These are phyloP conservation scores for Fallopia convolvulus DNA, from an alignment of 148 eudicot genomes.

Conservation along the genomic window DNA sequence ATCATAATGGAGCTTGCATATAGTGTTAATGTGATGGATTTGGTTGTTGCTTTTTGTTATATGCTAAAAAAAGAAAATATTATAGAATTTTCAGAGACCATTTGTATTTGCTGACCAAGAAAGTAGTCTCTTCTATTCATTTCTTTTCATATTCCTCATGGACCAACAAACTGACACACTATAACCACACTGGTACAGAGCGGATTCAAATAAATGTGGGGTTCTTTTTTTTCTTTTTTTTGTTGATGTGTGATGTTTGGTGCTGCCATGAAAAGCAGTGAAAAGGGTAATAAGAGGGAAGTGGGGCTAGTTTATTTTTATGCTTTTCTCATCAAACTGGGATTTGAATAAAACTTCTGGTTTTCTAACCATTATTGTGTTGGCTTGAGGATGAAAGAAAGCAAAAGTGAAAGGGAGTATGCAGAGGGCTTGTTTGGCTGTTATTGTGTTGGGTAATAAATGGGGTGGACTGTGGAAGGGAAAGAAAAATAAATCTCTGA, in stretches of 20 bases:
- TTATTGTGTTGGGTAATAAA: neutral
- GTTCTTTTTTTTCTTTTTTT: neutral
- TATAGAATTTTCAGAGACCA: constrained; percentile 1
- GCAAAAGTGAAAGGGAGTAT: constrained; percentile 1
- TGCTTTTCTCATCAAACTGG: constrained; percentile 4
- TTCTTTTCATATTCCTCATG: constrained; percentile 1
- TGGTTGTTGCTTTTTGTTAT: neutral
- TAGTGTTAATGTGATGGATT: neutral
- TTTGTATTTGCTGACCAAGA: constrained; percentile 3
- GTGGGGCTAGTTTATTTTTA: neutral
- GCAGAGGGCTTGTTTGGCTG: neutral
- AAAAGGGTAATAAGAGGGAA: neutral
- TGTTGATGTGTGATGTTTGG: neutral
- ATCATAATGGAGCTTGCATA: constrained; percentile 11
- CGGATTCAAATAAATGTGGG: neutral
- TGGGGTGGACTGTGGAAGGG: neutral
- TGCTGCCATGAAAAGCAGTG: constrained; percentile 5
- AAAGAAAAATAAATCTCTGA: neutral
- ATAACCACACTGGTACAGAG: neutral
- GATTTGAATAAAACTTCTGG: neutral
- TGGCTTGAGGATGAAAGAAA: neutral
- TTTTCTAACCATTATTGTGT: neutral
- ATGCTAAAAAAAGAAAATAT: neutral
- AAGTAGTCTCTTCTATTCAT: neutral
- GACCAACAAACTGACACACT: neutral